Conservation (phyloP, 2,329 filamentous ascomycete species). For the Neonectria coccinea region DNA sequence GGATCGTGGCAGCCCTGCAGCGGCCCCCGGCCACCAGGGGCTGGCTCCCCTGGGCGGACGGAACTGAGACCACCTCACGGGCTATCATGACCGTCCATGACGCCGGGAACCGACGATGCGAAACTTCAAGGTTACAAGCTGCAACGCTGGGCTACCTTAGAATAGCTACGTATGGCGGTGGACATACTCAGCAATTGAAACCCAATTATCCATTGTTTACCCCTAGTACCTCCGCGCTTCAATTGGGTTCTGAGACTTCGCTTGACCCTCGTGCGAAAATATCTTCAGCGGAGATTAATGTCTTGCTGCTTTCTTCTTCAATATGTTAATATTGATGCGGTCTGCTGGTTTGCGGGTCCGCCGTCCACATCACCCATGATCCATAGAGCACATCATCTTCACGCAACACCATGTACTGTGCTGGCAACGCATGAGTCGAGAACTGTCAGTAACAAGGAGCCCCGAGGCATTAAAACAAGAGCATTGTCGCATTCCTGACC, state of each 20-base stretch:
- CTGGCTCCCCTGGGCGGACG: background rate
- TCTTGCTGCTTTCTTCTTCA: background rate
- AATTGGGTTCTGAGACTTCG: background rate
- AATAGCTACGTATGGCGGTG: background rate
- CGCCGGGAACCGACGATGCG: background rate
- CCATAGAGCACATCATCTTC: conserved; percentile 17
- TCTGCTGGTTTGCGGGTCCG: conserved; percentile 15
- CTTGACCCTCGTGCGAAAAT: background rate
- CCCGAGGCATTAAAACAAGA: background rate
- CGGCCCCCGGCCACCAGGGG: background rate
- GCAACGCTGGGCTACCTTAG: background rate
- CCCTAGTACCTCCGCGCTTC: background rate
- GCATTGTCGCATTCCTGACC: background rate
- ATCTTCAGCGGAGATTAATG: background rate
- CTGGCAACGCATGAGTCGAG: conserved; percentile 8
- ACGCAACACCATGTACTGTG: background rate
- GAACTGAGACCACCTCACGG: background rate
- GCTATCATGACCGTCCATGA: background rate
- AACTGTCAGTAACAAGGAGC: background rate
- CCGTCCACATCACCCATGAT: conserved; percentile 18
- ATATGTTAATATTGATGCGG: background rate
- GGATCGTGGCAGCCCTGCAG: conserved; percentile 24
- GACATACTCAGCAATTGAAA: background rate
- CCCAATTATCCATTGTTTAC: background rate
- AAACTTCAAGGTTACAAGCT: background rate